phyloP scores from a whole-genome alignment of 352 stramenopile genomes.

The Pythium grandisporangium region DNA sequence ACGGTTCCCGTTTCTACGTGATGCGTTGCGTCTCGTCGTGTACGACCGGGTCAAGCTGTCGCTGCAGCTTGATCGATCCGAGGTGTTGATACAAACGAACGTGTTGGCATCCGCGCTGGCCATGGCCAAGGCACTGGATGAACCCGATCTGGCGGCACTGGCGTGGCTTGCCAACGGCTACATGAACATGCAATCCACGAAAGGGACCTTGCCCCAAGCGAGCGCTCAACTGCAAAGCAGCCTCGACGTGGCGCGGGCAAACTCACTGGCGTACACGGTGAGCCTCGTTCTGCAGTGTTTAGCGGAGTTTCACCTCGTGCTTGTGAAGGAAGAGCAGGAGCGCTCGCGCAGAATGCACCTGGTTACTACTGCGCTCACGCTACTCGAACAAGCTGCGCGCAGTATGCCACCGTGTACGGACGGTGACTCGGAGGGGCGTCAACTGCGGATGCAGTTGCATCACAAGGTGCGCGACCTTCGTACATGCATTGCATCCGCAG shows the following conservation, averaged over 20 bases:
- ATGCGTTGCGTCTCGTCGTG: conserved; percentile 24
- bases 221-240: conserved; percentile 20
- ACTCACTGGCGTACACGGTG: conserved; percentile 22
- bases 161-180: conserved; percentile 36
- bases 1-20: conserved; percentile 26
- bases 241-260: conserved; percentile 19
- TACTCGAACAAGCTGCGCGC: conserved; percentile 22
- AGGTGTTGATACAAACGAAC: too few species aligned
- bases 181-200: conserved; percentile 23
- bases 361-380: too few species aligned
- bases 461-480: conserved; percentile 22
- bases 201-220: conserved; percentile 12
- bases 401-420: conserved; percentile 16
- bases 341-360: too few species aligned
- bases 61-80: conserved; percentile 28
- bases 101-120: too few species aligned
- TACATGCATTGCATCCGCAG: neutral
- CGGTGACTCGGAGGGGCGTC: conserved; percentile 16
- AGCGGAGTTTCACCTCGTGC: conserved; percentile 19
- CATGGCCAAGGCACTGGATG: conserved; percentile 33
- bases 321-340: too few species aligned
- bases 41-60: conserved; percentile 28
- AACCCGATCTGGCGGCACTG: conserved; percentile 30
- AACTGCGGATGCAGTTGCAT: conserved; percentile 34
- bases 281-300: conserved; percentile 27